Evolutionary conservation across 2,329 filamentous ascomycete species (phyloP).

Genomic region (Penicillium aurantiogriseum): DNA sequence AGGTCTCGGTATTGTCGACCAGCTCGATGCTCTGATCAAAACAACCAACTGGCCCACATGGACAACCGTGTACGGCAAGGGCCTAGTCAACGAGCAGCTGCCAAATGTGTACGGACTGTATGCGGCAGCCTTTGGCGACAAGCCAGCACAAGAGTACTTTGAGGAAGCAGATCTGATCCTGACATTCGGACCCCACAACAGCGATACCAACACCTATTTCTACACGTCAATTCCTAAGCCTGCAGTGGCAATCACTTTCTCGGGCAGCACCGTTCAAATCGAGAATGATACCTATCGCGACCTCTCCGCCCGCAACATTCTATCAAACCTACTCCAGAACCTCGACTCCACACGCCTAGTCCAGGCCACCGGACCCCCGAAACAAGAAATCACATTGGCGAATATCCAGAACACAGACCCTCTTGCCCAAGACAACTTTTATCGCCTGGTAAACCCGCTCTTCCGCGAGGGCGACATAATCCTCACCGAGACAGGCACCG

Average conservation of each 20-base stretch:
- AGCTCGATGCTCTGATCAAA: conserved; percentile 46
- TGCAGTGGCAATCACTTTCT: conserved; percentile 76
- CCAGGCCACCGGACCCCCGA: conserved; percentile 40
- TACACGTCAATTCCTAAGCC: conserved; percentile 78
- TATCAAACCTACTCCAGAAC: conserved; percentile 66
- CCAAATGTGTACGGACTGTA: conserved; percentile 54
- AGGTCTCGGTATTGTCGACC: conserved; percentile 42
- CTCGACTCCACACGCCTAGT: conserved; percentile 58
- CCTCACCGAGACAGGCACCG: conserved; percentile 59
- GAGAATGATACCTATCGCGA: conserved; percentile 76
- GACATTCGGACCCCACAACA: conserved; percentile 35
- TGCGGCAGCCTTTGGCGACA: conserved; percentile 43
- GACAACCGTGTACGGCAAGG: conserved; percentile 51
- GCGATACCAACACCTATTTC: conserved; percentile 58
- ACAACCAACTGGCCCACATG: conserved; percentile 50
- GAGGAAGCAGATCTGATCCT: conserved; percentile 43
- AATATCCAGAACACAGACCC: conserved; percentile 46
- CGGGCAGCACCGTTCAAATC: conserved; percentile 70
- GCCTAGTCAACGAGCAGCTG: conserved; percentile 50
- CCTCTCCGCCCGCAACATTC: conserved; percentile 73
- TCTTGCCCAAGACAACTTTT: conserved; percentile 52
- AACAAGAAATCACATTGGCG: conserved; percentile 14
- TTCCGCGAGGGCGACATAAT: conserved; percentile 55
- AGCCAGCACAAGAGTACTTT: conserved; percentile 34
- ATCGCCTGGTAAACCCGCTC: conserved; percentile 48